Evolutionary conservation across 2,329 filamentous ascomycete species (phyloP), one percentile per base, ranked within the genome.

Genomic region (Sporothrix curviconia): DNA sequence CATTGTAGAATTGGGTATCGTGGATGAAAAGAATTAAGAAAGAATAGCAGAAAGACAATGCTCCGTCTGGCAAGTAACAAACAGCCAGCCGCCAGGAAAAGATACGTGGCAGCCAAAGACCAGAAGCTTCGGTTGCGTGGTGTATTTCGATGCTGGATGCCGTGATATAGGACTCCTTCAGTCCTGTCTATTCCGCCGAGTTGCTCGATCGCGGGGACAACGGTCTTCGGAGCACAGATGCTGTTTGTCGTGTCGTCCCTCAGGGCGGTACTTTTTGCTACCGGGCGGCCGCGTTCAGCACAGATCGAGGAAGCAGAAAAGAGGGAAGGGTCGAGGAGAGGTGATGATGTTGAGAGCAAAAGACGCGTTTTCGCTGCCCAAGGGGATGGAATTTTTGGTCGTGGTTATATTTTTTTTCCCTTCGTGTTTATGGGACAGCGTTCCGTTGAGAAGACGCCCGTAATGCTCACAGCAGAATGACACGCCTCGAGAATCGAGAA

Each of bases 21-120:
- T 40, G 47, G 12, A 37, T 17, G 44, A 56, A 40, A 42, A 36
- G 37, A 15, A 12, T 43, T 54, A 28, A 24, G 34, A 39, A 43
- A 54, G 25, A 36, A 54, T 54, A 54, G 51, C 39, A 24, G 39
- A 19, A 54, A 44, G 51, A 34, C 51, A 54, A 36, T 34, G 51
- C 37, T 44, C 28, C 37, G 28, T 42, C 37, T 36, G 11, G 19
- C n/a, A 12, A 11, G 15, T 25, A 30, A 32, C n/a, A 32, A 32
- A 42, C 8, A 12, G 37, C 30, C 39, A 34, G 37, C 37, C 37
- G 37, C 37, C 39, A 34, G 17, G n/a, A 44, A 54, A 54, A 34
- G 39, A 54, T 43, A 44, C 28, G 25, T 34, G 17, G n/a, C 25
- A 36, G 28, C 12, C 28, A 4, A 37, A 7, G 22, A 22, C 25